These are phyloP conservation scores for Paecilomyces sp. DNA, from an alignment of 2,329 filamentous ascomycete genomes.

Conservation along the genomic window DNA sequence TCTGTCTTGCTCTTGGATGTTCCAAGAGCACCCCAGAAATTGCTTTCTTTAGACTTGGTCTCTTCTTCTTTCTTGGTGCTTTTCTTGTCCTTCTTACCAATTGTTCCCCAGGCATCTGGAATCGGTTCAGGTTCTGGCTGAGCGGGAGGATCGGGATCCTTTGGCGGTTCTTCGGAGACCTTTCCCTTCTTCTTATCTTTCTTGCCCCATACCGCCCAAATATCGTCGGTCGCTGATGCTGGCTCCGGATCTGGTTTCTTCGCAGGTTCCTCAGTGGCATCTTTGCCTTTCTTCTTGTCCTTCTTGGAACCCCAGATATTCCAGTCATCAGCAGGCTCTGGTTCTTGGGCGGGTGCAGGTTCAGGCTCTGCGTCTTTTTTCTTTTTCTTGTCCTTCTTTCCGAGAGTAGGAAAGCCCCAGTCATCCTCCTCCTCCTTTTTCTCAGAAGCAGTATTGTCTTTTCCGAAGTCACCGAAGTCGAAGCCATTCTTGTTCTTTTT, in stretches of 20 bases:
- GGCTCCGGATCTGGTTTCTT: slow-evolving; percentile 13
- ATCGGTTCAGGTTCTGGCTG: not conserved
- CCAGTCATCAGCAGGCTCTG: slow-evolving; percentile 7
- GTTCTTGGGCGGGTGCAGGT: slow-evolving; percentile 6
- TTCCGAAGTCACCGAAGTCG: slow-evolving; percentile 38
- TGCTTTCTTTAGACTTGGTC: slow-evolving; percentile 6
- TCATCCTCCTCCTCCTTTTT: slow-evolving; percentile 30
- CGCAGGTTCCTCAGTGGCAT: slow-evolving; percentile 6
- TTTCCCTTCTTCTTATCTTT: slow-evolving; percentile 25
- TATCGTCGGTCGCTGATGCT: slow-evolving; percentile 4
- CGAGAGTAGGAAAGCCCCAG: slow-evolving; percentile 27
- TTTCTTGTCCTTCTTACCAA: slow-evolving; percentile 4
- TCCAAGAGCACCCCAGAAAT: slow-evolving; percentile 16
- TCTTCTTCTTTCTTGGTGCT: slow-evolving; percentile 16
- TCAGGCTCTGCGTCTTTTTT: slow-evolving; percentile 27
- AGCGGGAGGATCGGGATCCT: slow-evolving; percentile 1
- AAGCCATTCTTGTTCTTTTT: slow-evolving; percentile 34
- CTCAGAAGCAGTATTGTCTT: slow-evolving; percentile 38
- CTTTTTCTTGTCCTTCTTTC: slow-evolving; percentile 43
- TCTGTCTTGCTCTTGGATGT: not conserved
- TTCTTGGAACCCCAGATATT: slow-evolving; percentile 23
- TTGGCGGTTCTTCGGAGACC: not conserved
- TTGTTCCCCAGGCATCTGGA: slow-evolving; percentile 5
- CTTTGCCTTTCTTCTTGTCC: slow-evolving; percentile 42
- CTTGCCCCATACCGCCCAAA: slow-evolving; percentile 10